Conservation (phyloP, 2,329 filamentous ascomycete species). For the Claviceps africana region DNA sequence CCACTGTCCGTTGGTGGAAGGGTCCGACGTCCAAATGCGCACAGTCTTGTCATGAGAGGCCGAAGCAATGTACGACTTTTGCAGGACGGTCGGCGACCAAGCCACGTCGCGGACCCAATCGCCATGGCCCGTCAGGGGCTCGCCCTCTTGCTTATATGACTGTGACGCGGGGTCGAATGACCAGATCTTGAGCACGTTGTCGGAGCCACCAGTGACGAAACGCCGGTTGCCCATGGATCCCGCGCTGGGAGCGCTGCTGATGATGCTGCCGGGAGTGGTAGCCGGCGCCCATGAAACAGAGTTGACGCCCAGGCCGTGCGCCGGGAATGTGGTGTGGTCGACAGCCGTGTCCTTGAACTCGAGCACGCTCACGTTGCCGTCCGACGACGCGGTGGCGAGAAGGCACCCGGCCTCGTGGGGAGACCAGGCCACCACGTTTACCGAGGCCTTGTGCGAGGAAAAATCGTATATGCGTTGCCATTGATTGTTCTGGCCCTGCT, state of each 20-base stretch:
- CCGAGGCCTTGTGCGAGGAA: constrained; percentile 82
- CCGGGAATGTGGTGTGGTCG: constrained; percentile 77
- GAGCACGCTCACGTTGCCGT: constrained; percentile 84
- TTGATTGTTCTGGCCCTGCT: constrained; percentile 48
- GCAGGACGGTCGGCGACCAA: constrained; percentile 88
- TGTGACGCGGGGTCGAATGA: constrained; percentile 53
- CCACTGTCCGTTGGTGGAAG: constrained; percentile 55
- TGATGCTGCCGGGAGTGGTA: constrained; percentile 68
- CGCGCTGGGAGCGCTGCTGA: constrained; percentile 52
- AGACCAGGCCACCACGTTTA: constrained; percentile 96
- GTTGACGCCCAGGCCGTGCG: constrained; percentile 90
- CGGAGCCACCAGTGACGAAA: constrained; percentile 89
- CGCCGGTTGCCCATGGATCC: constrained; percentile 53
- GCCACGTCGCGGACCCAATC: constrained; percentile 98
- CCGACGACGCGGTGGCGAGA: constrained; percentile 84
- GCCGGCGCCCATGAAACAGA: constrained; percentile 90
- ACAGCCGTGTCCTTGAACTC: constrained; percentile 96
- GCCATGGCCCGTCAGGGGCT: constrained; percentile 62
- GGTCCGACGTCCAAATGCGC: constrained; percentile 82
- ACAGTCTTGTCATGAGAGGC: constrained; percentile 96
- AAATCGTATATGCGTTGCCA: constrained; percentile 90
- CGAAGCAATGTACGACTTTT: constrained; percentile 92
- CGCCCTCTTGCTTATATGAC: constrained; percentile 47
- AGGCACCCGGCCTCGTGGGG: constrained; percentile 91
- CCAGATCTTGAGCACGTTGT: constrained; percentile 93